Conservation (phyloP, 345 rosid species). For the Acer saccharum region DNA sequence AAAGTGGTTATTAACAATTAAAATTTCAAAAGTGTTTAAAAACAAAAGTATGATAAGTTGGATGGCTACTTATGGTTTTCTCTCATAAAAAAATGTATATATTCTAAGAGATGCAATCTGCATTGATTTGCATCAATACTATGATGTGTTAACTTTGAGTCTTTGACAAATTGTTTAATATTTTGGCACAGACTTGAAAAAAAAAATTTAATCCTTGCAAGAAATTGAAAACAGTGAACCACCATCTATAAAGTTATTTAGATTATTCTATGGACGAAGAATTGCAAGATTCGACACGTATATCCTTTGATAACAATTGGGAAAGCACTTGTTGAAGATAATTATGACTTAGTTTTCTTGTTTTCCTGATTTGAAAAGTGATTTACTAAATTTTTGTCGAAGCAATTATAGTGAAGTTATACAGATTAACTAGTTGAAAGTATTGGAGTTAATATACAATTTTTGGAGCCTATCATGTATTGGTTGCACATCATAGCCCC, state of each 20-base stretch:
- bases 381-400: not conserved
- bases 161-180: not conserved
- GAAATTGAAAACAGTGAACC: not conserved
- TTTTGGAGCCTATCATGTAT: conserved; percentile 7
- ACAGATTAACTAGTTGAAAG: not conserved
- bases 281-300: no score
- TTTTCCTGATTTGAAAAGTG: not conserved
- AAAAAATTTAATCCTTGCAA: not conserved
- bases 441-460: not conserved
- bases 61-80: no score
- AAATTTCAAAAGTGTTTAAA: no score
- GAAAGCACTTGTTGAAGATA: not conserved
- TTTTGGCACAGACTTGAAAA: not conserved
- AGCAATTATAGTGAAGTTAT: not conserved
- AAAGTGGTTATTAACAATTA: no score
- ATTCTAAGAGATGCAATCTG: not conserved
- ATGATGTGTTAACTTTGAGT: not conserved
- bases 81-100: not conserved
- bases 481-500: not conserved
- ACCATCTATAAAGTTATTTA: not conserved
- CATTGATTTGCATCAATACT: not conserved
- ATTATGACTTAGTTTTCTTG: not conserved
- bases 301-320: no score
- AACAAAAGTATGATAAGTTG: no score
- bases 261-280: not conserved